These are phyloP conservation scores for Geranium brycei DNA, from an alignment of 345 rosid species.

Conservation along the genomic window DNA sequence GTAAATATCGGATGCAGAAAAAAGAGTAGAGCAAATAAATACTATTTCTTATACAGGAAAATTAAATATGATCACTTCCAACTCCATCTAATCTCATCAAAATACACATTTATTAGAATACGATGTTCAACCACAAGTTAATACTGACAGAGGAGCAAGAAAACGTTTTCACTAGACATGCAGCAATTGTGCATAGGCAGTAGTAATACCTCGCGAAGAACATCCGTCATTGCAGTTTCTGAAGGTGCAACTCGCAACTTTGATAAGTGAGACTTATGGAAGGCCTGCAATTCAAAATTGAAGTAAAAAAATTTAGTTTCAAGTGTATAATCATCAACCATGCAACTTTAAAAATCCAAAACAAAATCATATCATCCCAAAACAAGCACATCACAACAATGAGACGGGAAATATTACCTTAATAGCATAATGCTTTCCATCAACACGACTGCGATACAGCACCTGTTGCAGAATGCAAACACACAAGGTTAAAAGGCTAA, in stretches of 20 bases:
- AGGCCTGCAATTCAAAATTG: constrained; percentile 43
- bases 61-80: no score
- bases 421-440: constrained; percentile 79
- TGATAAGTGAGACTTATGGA: constrained; percentile 79
- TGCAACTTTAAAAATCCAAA: neutral
- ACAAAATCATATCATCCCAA: neutral
- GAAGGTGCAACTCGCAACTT: constrained; percentile 91
- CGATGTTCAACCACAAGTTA: neutral
- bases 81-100: neutral
- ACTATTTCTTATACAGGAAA: neutral
- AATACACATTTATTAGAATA: no score
- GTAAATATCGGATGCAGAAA: no score
- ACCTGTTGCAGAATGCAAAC: constrained; percentile 33
- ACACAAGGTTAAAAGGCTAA: constrained; percentile 11
- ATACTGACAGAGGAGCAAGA: neutral
- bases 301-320: constrained; percentile 3
- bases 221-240: constrained; percentile 98
- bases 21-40: neutral
- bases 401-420: constrained; percentile 45
- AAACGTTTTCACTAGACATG: neutral
- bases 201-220: constrained; percentile 68
- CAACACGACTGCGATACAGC: constrained; percentile 59
- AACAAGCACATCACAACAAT: neutral
- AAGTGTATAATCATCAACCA: neutral
- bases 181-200: neutral